Percentiles rank a stretch among this genome's conserved stretches.
phyloP scores from a whole-genome alignment of 768 basidiomycete species.

The Chalciporus chontae region DNA sequence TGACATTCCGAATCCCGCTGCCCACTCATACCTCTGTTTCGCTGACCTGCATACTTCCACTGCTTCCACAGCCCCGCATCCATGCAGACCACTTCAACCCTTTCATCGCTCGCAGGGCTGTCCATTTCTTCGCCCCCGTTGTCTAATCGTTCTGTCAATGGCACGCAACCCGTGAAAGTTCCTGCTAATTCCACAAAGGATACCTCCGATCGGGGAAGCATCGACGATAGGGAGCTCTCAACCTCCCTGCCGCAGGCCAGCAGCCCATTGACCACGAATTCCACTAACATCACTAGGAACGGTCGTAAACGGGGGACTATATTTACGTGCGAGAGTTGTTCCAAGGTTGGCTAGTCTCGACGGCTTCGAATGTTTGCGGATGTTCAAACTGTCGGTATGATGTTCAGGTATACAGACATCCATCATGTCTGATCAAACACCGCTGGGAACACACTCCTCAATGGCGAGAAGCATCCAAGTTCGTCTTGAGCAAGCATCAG shows the following conservation, averaged over 20 bases:
- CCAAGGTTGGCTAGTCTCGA: constrained; percentile 57
- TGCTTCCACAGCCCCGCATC: constrained; percentile 29
- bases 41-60: neutral
- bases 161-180: constrained; percentile 15
- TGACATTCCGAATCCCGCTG: neutral
- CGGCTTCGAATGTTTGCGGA: constrained; percentile 3
- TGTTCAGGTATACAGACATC: constrained; percentile 79
- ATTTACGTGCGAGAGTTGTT: constrained; percentile 92
- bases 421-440: constrained; percentile 94
- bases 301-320: constrained; percentile 81
- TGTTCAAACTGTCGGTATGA: neutral
- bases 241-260: constrained; percentile 9
- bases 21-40: neutral
- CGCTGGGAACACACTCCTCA: constrained; percentile 98
- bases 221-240: constrained; percentile 17
- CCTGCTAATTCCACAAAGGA: constrained; percentile 1
- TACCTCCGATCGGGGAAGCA: constrained; percentile 8
- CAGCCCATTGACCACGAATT: constrained; percentile 5
- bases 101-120: constrained; percentile 39
- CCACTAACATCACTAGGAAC: constrained; percentile 28
- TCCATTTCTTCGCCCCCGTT: constrained; percentile 40
- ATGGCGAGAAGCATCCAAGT: constrained; percentile 90
- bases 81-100: constrained; percentile 35
- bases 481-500: constrained; percentile 92
- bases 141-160: constrained; percentile 17